phyloP scores from a whole-genome alignment of 768 basidiomycete species.

The Mycena latifolia region DNA sequence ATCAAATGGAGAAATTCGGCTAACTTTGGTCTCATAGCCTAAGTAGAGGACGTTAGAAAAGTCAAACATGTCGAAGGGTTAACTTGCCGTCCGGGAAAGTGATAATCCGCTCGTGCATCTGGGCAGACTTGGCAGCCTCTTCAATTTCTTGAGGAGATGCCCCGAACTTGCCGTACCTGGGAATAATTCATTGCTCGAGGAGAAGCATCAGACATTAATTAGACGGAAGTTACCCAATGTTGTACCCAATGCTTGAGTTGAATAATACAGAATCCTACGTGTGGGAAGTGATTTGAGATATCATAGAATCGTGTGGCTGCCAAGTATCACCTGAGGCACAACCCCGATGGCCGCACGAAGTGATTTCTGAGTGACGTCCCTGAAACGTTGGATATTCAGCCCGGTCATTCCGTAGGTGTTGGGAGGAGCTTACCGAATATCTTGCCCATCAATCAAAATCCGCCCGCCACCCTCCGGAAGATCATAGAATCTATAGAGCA shows the following conservation, averaged over 20 bases:
- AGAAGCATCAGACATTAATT: not conserved
- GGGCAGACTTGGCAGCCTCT: constrained; percentile 82
- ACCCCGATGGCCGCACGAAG: constrained; percentile 88
- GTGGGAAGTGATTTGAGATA: too few relatives aligned
- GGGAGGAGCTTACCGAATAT: constrained; percentile 65
- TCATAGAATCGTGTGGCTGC: too few relatives aligned
- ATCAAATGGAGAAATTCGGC: not conserved
- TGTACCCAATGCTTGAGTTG: constrained; percentile 78
- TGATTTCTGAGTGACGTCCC: constrained; percentile 86
- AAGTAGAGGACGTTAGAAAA: constrained; percentile 11
- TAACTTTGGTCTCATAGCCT: constrained; percentile 84
- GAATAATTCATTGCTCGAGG: too few relatives aligned
- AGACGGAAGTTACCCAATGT: constrained; percentile 69
- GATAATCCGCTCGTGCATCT: constrained; percentile 89
- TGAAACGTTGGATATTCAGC: constrained; percentile 38
- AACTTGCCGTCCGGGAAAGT: constrained; percentile 78
- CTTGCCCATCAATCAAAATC: constrained; percentile 88
- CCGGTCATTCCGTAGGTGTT: not conserved
- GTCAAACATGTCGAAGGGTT: not conserved
- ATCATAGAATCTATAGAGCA: constrained; percentile 95
- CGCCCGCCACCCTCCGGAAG: constrained; percentile 81
- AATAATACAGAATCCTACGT: constrained; percentile 81
- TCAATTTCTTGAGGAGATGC: constrained; percentile 81
- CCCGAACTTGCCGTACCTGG: constrained; percentile 86
- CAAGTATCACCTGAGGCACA: constrained; percentile 76